Evolutionary conservation across 73 alveolate species (phyloP).

Genomic region (Blepharisma japonicum): DNA sequence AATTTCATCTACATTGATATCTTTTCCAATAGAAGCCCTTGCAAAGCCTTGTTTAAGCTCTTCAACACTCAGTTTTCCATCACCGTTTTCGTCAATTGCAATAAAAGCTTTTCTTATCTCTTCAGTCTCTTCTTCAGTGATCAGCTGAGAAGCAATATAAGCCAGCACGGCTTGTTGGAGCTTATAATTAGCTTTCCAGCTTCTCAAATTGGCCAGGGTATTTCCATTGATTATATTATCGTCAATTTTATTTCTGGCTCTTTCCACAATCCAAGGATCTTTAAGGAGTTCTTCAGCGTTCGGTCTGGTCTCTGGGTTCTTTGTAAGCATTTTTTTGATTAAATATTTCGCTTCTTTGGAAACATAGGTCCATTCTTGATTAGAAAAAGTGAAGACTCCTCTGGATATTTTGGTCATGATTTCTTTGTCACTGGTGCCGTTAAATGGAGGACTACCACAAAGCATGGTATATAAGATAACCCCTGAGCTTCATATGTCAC

Average conservation of each 20-base stretch:
- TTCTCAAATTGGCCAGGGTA: conserved; percentile 32
- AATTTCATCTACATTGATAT: conserved; percentile 37
- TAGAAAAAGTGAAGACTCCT: conserved; percentile 38
- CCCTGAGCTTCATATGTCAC: conserved; percentile 60
- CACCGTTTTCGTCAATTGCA: conserved; percentile 72
- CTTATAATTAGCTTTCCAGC: conserved; percentile 22
- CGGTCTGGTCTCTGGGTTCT: conserved; percentile 48
- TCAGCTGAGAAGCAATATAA: conserved; percentile 43
- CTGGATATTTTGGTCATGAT: conserved; percentile 39
- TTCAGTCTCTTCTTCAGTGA: conserved; percentile 46
- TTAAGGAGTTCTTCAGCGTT: conserved; percentile 53
- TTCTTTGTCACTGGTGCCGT: conserved; percentile 43
- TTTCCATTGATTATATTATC: conserved; percentile 24
- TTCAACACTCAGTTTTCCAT: conserved; percentile 67
- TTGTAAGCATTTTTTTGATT: conserved; percentile 47
- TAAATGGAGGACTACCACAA: conserved; percentile 60
- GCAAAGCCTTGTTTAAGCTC: conserved; percentile 55
- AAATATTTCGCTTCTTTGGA: conserved; percentile 52
- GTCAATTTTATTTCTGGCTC: conserved; percentile 31
- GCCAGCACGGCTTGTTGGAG: conserved; percentile 45
- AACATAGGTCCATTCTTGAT: conserved; percentile 47
- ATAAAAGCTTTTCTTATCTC: conserved; percentile 59
- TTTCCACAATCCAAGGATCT: conserved; percentile 50
- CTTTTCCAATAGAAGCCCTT: conserved; percentile 29
- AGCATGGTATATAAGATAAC: conserved; percentile 47